Conservation (phyloP, 2,329 filamentous ascomycete genomes). For the Nemania sp. region DNA sequence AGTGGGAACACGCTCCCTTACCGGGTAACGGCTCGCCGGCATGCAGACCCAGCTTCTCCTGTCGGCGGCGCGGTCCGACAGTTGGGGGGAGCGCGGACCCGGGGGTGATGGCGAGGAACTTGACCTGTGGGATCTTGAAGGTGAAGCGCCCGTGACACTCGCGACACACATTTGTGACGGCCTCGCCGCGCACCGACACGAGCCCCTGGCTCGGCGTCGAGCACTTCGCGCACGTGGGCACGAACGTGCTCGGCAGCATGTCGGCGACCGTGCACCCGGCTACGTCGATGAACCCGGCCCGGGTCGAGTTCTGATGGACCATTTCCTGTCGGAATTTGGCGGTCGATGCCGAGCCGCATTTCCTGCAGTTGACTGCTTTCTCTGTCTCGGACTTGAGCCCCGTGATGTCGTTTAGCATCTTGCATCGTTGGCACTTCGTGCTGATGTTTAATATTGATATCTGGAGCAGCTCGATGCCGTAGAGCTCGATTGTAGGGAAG, state of each 20-base stretch:
- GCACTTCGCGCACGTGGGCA: constrained; percentile 81
- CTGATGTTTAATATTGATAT: constrained; percentile 74
- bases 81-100: constrained; percentile 59
- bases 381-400: constrained; percentile 69
- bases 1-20: constrained; percentile 68
- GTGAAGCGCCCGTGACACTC: constrained; percentile 84
- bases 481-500: constrained; percentile 81
- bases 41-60: constrained; percentile 67
- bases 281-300: constrained; percentile 82
- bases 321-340: constrained; percentile 74
- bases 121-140: constrained; percentile 81
- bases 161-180: constrained; percentile 79
- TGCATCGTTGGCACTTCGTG: constrained; percentile 84
- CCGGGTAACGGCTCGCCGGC: constrained; percentile 67
- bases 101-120: constrained; percentile 77
- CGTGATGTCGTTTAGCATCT: constrained; percentile 76
- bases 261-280: constrained; percentile 80
- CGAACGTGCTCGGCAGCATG: constrained; percentile 82
- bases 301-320: constrained; percentile 78
- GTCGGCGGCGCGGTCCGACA: constrained; percentile 58
- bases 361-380: constrained; percentile 67
- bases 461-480: constrained; percentile 81
- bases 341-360: constrained; percentile 66
- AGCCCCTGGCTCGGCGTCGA: constrained; percentile 77
- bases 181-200: constrained; percentile 78